Evolutionary conservation across 345 rosid genomes (phyloP).

Genomic region (Capsella bursapastoris): DNA sequence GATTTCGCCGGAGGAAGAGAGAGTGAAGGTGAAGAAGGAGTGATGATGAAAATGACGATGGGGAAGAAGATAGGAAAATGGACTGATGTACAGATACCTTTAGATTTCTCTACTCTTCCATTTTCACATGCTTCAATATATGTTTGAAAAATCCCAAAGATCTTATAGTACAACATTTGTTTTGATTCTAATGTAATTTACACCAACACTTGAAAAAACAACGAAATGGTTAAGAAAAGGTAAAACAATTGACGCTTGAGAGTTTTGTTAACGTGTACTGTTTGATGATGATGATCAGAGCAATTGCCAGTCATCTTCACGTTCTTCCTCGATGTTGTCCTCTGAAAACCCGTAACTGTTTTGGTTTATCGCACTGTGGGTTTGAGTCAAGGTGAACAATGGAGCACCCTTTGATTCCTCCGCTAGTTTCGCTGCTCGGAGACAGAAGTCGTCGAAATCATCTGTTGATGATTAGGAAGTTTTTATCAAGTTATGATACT

Average conservation of each 20-base stretch:
- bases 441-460: conserved; percentile 80
- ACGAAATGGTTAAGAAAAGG: neutral
- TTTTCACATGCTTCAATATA: conserved; percentile 39
- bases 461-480: conserved; percentile 46
- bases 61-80: conserved; percentile 22
- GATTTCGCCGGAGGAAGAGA: conserved; percentile 41
- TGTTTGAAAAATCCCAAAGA: conserved; percentile 11
- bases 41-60: conserved; percentile 27
- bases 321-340: conserved; percentile 27
- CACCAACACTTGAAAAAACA: neutral
- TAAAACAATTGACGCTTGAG: neutral
- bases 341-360: conserved; percentile 21
- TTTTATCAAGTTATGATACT: neutral
- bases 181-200: conserved; percentile 4
- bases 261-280: neutral
- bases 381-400: conserved; percentile 58
- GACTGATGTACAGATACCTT: conserved; percentile 19
- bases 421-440: conserved; percentile 71
- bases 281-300: conserved; percentile 42
- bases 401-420: conserved; percentile 92
- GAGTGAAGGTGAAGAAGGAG: neutral
- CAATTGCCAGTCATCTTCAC: conserved; percentile 75
- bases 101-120: conserved; percentile 33
- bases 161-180: conserved; percentile 20
- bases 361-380: conserved; percentile 35